phyloP scores from a whole-genome alignment of 306 rosid species.

The Prunus armeniaca region DNA sequence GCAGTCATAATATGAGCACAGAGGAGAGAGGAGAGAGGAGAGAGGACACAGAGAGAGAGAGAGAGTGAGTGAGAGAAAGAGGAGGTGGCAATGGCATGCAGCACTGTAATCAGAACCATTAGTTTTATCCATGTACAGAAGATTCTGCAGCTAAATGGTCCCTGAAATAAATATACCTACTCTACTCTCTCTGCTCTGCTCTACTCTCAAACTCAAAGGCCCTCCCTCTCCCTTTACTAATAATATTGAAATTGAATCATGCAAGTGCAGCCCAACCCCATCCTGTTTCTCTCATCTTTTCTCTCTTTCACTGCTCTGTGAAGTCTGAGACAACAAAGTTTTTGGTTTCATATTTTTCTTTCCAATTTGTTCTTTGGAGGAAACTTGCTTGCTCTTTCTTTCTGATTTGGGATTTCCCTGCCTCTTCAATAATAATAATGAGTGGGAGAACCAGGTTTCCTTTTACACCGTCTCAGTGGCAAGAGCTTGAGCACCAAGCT shows the following conservation, averaged over 20 bases:
- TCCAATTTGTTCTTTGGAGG: constrained; percentile 2
- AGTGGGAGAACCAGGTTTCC: constrained; percentile 65
- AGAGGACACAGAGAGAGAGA: constrained; percentile 16
- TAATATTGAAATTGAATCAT: constrained; percentile 27
- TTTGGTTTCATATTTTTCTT: constrained; percentile 19
- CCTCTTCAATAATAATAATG: constrained; percentile 24
- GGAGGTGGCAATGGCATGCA: constrained; percentile 40
- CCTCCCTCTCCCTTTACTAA: constrained; percentile 11
- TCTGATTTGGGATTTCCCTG: background rate
- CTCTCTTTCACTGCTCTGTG: constrained; percentile 20
- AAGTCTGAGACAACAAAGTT: constrained; percentile 14
- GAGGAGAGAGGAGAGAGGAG: constrained; percentile 18
- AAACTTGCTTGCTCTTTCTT: background rate
- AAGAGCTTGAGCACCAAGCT: constrained; percentile 98
- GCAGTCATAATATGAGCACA: constrained; percentile 72
- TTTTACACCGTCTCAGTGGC: constrained; percentile 91
- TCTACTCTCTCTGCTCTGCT: constrained; percentile 32
- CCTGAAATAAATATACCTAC: constrained; percentile 89
- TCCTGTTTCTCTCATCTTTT: constrained; percentile 1
- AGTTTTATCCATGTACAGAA: constrained; percentile 82
- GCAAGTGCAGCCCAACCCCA: constrained; percentile 2
- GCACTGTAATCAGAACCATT: constrained; percentile 82
- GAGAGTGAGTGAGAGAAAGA: constrained; percentile 24
- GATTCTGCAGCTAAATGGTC: constrained; percentile 87
- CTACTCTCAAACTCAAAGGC: background rate